phyloP scores from a whole-genome alignment of 208 protist genomes.

The Phytomonas sp. region DNA sequence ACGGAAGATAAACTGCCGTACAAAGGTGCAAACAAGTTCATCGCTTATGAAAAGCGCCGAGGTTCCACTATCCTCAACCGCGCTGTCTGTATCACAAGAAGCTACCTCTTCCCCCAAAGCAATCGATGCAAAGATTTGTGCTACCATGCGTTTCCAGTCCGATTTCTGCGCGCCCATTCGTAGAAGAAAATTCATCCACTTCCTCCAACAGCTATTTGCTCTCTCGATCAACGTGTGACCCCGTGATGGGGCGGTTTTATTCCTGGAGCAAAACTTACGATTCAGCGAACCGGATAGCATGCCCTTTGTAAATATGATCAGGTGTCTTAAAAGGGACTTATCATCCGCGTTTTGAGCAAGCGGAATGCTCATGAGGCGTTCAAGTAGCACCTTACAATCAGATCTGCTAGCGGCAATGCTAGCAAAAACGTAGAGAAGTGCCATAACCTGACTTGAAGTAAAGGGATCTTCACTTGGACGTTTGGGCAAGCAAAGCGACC shows the following conservation, averaged over 20 bases:
- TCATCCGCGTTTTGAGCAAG: not conserved
- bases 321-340: not conserved
- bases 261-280: not conserved
- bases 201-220: not conserved
- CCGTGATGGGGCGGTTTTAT: not conserved
- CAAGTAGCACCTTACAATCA: not conserved
- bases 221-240: not conserved
- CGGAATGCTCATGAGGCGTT: not conserved
- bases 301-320: not conserved
- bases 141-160: not conserved
- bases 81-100: not conserved
- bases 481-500: constrained; percentile 16
- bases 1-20: constrained; percentile 17
- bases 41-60: not conserved
- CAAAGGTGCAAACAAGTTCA: not conserved
- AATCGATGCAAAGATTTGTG: not conserved
- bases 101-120: not conserved
- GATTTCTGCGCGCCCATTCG: not conserved
- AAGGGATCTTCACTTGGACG: not conserved
- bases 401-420: not conserved
- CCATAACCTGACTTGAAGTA: not conserved
- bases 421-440: not conserved
- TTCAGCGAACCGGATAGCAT: not conserved
- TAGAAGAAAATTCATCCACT: not conserved
- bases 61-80: not conserved